These are phyloP conservation scores for Aureobasidium pullulans DNA, from an alignment of 2,329 filamentous ascomycete species.

Conservation along the genomic window DNA sequence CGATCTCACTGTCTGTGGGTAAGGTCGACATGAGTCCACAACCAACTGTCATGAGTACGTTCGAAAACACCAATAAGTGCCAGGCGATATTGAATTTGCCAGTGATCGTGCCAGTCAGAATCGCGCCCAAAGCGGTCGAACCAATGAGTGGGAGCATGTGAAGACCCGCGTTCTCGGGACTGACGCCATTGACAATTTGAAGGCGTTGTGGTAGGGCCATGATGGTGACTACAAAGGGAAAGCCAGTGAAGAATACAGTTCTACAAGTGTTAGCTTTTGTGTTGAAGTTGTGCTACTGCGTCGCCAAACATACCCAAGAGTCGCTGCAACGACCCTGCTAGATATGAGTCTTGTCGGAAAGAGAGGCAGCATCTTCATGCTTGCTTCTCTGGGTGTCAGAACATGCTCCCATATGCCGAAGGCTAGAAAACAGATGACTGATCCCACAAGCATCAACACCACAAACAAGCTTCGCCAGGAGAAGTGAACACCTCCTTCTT, in stretches of 20 bases:
- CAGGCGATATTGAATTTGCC: slow-evolving; percentile 1
- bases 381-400: neutral
- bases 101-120: slow-evolving; percentile 1
- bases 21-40: neutral
- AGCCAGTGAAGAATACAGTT: slow-evolving; percentile 10
- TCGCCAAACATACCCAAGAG: slow-evolving; percentile 1
- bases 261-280: neutral
- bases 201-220: slow-evolving; percentile 11
- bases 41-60: neutral
- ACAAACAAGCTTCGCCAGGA: slow-evolving; percentile 1
- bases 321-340: slow-evolving; percentile 4
- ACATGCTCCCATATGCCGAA: slow-evolving; percentile 7
- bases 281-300: neutral
- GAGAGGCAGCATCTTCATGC: neutral
- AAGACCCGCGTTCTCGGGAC: slow-evolving; percentile 7
- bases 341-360: neutral
- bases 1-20: neutral
- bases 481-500: neutral
- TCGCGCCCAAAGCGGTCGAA: neutral
- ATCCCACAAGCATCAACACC: neutral
- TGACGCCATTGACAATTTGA: slow-evolving; percentile 3
- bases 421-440: neutral
- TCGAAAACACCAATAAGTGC: neutral
- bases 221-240: slow-evolving; percentile 11
- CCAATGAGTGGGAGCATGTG: slow-evolving; percentile 11